Percentiles rank a stretch among this genome's conserved stretches.
phyloP scores from a whole-genome alignment of 805 yeast species.

The Nakazawaea molendinolei region DNA sequence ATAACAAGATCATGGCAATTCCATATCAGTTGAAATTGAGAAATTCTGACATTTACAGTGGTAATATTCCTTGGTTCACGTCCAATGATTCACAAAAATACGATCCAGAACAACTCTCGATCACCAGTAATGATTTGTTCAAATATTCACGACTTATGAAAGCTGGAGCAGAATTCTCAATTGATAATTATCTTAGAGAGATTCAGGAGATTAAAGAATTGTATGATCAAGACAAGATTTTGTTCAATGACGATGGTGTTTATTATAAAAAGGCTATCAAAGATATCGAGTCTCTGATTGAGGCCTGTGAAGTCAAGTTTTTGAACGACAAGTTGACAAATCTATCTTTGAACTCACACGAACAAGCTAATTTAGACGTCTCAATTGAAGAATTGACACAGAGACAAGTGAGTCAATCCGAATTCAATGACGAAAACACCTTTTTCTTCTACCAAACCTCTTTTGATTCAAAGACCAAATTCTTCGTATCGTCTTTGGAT shows the following conservation, averaged over 20 bases:
- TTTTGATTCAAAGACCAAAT: slow-evolving; percentile 59
- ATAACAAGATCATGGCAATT: slow-evolving; percentile 24
- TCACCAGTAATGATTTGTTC: slow-evolving; percentile 22
- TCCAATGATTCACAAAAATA: slow-evolving; percentile 14
- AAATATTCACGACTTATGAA: slow-evolving; percentile 63
- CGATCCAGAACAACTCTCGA: slow-evolving; percentile 20
- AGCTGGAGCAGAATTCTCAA: slow-evolving; percentile 50
- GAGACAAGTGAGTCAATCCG: slow-evolving; percentile 9
- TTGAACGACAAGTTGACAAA: slow-evolving; percentile 10
- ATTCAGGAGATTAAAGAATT: slow-evolving; percentile 43
- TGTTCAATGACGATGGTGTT: slow-evolving; percentile 54
- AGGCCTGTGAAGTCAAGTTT: slow-evolving; percentile 29
- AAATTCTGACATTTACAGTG: slow-evolving; percentile 17
- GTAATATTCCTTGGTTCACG: slow-evolving; percentile 52
- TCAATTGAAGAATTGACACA: slow-evolving; percentile 7
- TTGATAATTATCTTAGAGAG: slow-evolving; percentile 54
- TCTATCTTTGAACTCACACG: background rate
- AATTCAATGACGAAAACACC: slow-evolving; percentile 34
- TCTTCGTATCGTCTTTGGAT: slow-evolving; percentile 73
- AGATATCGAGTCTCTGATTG: slow-evolving; percentile 36
- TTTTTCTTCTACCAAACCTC: slow-evolving; percentile 77
- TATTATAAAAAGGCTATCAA: slow-evolving; percentile 49
- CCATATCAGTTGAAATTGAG: slow-evolving; percentile 23
- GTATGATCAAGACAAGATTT: slow-evolving; percentile 47
- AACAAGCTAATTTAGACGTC: background rate